phyloP scores from a whole-genome alignment of 2,329 filamentous ascomycete species.

The Ceratocystis variospora region DNA sequence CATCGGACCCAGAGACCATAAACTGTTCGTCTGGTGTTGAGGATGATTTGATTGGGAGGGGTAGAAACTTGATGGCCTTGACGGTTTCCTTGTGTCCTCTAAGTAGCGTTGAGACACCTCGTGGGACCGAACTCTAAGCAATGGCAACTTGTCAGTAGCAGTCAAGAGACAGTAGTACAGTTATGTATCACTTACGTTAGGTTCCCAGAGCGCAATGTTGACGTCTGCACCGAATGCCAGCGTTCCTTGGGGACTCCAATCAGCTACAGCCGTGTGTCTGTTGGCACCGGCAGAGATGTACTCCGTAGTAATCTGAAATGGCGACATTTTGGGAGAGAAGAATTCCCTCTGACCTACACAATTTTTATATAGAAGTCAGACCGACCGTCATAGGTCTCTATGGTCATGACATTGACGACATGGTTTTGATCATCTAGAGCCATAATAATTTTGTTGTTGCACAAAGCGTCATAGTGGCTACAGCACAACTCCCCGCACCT shows the following conservation, averaged over 20 bases:
- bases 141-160: constrained; percentile 15
- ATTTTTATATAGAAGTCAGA: not conserved
- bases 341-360: too few relatives aligned
- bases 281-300: constrained; percentile 74
- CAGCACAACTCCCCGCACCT: constrained; percentile 6
- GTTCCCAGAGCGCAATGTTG: constrained; percentile 80
- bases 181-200: constrained; percentile 42
- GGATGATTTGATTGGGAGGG: constrained; percentile 33
- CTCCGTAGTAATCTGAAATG: constrained; percentile 28
- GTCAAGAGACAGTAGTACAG: not conserved
- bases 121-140: constrained; percentile 28
- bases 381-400: not conserved
- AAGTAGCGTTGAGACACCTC: constrained; percentile 54
- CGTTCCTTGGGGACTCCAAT: constrained; percentile 64
- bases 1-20: constrained; percentile 68
- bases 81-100: constrained; percentile 66
- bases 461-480: constrained; percentile 13
- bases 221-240: constrained; percentile 82
- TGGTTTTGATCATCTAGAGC: not conserved
- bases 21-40: constrained; percentile 27
- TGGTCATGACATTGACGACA: not conserved
- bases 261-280: constrained; percentile 73
- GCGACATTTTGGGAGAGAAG: constrained; percentile 20
- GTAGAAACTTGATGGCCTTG: constrained; percentile 70
- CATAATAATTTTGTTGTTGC: constrained; percentile 17